Evolutionary conservation across 176 grass and related monocot species (phyloP), one percentile per base, ranked within the genome.

Genomic region (Microstegium vimineum): DNA sequence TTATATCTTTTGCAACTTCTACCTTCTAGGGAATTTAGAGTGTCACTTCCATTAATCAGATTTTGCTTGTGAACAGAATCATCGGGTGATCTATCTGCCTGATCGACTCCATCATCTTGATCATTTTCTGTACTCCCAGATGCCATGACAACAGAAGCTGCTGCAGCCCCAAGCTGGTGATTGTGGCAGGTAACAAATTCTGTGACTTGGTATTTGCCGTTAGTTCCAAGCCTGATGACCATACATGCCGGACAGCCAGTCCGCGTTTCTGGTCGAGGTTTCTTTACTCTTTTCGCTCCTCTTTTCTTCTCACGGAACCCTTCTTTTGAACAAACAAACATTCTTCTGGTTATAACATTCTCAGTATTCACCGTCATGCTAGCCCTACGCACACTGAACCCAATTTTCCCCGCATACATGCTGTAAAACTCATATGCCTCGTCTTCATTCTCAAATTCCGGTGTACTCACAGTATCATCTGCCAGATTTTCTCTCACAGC

Each of bases 291-390:
- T 77, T 91, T 92, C 31, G 92, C 90, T 45, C 88, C 94, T 84
- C 91, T 97, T 84, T 94, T 97, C 84, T 90, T 94, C 86, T 97
- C 92, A 30, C 94, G 88, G 46, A 97, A 97, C 18, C 92, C 94
- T 94, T 97, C 92, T 87, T 91, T 94, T 65, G 92, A 97, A 89
- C 94, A 97, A 78, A 97, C 94, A 89, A 97, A 97, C 88, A 94
- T 94, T 36, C 94, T 92, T 77, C 94, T 97, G 25, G 94, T 97
- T 73, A 97, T 94, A 83, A 92, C 23, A 83, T 92, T 92, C 74
- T 89, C 90, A 61, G 81, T 85, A 86, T 84, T 94, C 37, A 92
- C 81, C 30, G 94, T 97, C 92, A 94, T 92, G 78, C 94, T 94
- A 84, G 92, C 92, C 85, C 92, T 92, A 72, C 92, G 86, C 83